Evolutionary conservation across 108 stramenopile genomes (phyloP), one percentile per base, ranked within the genome.

Genomic region (Fragilaria crotonensis): DNA sequence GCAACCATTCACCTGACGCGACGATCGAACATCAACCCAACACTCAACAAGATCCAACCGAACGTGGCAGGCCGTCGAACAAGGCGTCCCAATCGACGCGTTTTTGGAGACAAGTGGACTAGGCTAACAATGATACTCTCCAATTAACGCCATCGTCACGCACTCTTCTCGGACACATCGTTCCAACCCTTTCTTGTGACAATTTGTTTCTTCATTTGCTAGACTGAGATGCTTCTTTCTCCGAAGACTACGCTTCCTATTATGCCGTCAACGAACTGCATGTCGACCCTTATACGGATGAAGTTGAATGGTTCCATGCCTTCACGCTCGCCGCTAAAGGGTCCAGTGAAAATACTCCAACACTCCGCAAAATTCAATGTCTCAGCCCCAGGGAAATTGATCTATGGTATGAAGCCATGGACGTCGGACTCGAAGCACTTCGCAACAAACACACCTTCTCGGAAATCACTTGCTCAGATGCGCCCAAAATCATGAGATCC

Each of bases 401-500:
- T 14, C 36, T 11, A 41, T 41, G 36, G 36, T 41, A 41, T 41
- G 36, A 41, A 41, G 36, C 36, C 36, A 14, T 41, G 36, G 36
- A 41, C 36, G 14, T 41, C 14, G 36, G 14, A 41, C 36, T 41
- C 7, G 36, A 7, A 11, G 36, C 36, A 41, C 36, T 41, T 14
- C 36, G 14, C 7, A 14, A 41, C 36, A 41, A 41, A 14, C 36
- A 41, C 7, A 41, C 36, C 36, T 41, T 41, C 36, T 14, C 7
- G 14, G 36, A 41, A 41, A 41, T 41, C 36, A 41, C 7, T 7
- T 41, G 14, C 36, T 14, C 14, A 7, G 11, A 41, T 7, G 36
- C 36, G 14, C 7, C 11, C 36, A n/a, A 41, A 14, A 76, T 75
- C 48, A 36, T 71, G 0, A 64, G 62, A 5, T 41, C 36, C 36